Base-by-base conservation (phyloP, 2,329 filamentous ascomycete species). In the Sporothrix sp. region DNA sequence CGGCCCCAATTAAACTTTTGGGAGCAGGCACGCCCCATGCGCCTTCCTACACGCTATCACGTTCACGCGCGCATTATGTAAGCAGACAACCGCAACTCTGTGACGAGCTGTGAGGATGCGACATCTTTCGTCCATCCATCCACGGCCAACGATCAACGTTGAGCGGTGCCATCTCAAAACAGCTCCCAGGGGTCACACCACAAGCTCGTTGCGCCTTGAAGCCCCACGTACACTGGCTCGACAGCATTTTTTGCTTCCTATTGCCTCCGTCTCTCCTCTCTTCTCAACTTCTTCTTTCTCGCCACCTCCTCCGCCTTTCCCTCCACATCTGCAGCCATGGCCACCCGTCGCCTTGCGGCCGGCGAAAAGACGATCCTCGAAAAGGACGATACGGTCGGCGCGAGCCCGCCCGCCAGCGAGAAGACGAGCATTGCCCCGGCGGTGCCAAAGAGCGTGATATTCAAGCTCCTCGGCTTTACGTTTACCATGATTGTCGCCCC, bases 381-480 rank as follows among this genome's bases (percentile, higher is more conserved):
- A 55, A 74, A 78, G 60, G 76, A 81, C 63, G 74, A 78, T 55
- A 56, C 63, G 57, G 55, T 68, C 50, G 62, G 65, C 49, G 61
- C 63, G 37, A 67, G 64, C 54, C 62, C 69, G 10, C 64, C 68
- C 42, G 63, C 70, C 28, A 63, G 67, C 52, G 71, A 76, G 58
- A 80, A 81, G 60, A 89, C 85, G 51, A 79, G 82, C 68, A 90
- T 85, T 57, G 70, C 82, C n/a, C 87, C 88, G 18, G 88, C 87
- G 20, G 88, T 95, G 44, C 88, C 89, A 48, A 74, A 76, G 52
- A 75, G 85, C 62, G 89, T 97, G 58, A 93, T 98, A 57, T 71
- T 83, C 62, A 98, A 97, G 70, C 81, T 98, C 18, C 75, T 97
- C 14, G 82, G 78, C 56, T 97, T 96, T 69, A 95, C 90, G 0